A percentile compares a stretch with the other conserved stretches of the same genome.
Evolutionary conservation across 1,139 yeast genomes (phyloP).

Genomic region (Geotrichum citri-aurantii): DNA sequence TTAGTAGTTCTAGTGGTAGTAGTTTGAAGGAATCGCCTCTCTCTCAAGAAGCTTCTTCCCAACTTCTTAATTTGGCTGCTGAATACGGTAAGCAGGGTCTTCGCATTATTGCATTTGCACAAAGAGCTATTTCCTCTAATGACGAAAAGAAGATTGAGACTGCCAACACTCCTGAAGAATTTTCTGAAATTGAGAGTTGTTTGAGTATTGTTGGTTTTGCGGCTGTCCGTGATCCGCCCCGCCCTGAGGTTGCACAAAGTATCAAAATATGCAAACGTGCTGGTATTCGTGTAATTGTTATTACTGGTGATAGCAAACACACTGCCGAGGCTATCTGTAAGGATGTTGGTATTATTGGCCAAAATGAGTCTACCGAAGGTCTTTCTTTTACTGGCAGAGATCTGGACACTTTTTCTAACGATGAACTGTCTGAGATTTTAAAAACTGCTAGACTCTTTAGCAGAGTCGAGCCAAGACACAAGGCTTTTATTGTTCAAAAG

Average conservation of each 20-base stretch:
- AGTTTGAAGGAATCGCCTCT: conserved; percentile 30
- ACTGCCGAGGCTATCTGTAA: conserved; percentile 51
- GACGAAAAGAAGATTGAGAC: conserved; percentile 13
- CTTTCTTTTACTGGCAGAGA: conserved; percentile 44
- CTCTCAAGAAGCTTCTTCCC: conserved; percentile 22
- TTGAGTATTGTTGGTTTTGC: conserved; percentile 46
- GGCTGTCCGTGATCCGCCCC: conserved; percentile 52
- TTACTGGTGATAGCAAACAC: conserved; percentile 51
- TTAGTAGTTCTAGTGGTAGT: conserved; percentile 32
- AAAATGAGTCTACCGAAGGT: conserved; percentile 34
- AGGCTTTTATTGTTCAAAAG: conserved; percentile 47
- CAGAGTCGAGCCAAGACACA: conserved; percentile 52
- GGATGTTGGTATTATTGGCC: conserved; percentile 47
- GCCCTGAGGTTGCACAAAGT: conserved; percentile 45
- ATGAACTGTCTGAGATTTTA: conserved; percentile 25
- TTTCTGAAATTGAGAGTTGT: conserved; percentile 33
- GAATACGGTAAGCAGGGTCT: conserved; percentile 42
- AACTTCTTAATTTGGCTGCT: conserved; percentile 37
- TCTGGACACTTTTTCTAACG: conserved; percentile 34
- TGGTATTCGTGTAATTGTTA: conserved; percentile 49
- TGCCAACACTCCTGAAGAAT: conserved; percentile 25
- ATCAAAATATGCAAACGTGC: conserved; percentile 46
- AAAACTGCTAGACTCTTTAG: conserved; percentile 39
- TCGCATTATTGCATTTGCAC: conserved; percentile 46
- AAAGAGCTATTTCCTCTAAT: conserved; percentile 20